A percentile compares a stretch with the other conserved stretches of the same genome.
Conservation (phyloP, 106 monocot species). For the Xerophyta viscosa region DNA sequence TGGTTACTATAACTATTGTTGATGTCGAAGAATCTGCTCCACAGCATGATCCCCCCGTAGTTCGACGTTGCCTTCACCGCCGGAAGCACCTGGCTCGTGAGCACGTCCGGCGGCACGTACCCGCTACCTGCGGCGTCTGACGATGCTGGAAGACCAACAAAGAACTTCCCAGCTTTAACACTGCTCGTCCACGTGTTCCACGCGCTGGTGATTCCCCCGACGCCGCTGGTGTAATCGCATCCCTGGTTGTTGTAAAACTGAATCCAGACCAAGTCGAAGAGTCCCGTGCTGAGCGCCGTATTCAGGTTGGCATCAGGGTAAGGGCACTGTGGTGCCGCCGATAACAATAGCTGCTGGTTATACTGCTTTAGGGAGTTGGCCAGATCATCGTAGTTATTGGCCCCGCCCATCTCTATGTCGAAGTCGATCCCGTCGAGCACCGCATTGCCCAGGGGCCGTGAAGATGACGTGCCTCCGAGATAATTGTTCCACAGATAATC, state of each 20-base stretch:
- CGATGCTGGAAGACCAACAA: conserved; percentile 45
- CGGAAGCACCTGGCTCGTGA: conserved; percentile 36
- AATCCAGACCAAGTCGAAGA: conserved; percentile 48
- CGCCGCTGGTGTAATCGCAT: conserved; percentile 37
- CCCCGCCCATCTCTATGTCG: conserved; percentile 34
- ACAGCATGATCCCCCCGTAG: conserved; percentile 63
- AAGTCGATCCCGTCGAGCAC: conserved; percentile 55
- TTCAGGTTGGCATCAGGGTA: conserved; percentile 32
- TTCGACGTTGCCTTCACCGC: conserved; percentile 16
- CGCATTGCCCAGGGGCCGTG: conserved; percentile 40
- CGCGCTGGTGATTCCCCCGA: conserved; percentile 6
- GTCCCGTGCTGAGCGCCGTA: conserved; percentile 28
- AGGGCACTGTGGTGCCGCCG: conserved; percentile 56
- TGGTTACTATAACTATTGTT: conserved; percentile 25
- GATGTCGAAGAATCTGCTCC: conserved; percentile 39
- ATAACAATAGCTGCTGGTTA: conserved; percentile 21
- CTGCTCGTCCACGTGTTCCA: conserved; percentile 38
- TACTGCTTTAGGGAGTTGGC: conserved; percentile 14
- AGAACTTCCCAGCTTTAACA: conserved; percentile 14
- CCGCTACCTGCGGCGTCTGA: conserved; percentile 47
- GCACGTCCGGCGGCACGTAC: conserved; percentile 24
- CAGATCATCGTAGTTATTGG: conserved; percentile 25
- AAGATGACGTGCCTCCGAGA: conserved; percentile 30
- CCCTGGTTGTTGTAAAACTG: conserved; percentile 55
- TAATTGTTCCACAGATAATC: conserved; percentile 50